Evolutionary conservation across 2,329 filamentous ascomycete genomes (phyloP).

Genomic region (Paecilomyces sp.): DNA sequence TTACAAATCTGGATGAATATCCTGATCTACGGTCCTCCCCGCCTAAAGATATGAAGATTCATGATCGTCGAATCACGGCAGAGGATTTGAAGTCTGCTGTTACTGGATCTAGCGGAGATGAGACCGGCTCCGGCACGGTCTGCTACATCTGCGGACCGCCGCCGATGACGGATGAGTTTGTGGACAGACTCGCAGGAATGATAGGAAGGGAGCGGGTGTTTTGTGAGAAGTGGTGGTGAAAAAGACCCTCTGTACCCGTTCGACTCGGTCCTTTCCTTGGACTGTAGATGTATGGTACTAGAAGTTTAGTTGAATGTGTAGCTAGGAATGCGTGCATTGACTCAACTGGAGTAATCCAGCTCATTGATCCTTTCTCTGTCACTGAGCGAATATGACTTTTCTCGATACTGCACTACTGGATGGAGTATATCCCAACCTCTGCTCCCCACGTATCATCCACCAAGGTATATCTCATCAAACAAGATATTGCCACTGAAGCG

Average conservation of each 20-base stretch:
- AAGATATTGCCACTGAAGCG: not conserved
- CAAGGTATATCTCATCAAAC: not conserved
- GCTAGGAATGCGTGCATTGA: not conserved
- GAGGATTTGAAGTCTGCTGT: conserved; percentile 29
- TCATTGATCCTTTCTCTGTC: not conserved
- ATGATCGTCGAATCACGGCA: conserved; percentile 25
- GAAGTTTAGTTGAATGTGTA: not conserved
- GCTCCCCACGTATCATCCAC: not conserved
- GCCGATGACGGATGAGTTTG: conserved; percentile 61
- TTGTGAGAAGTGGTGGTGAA: conserved; percentile 59
- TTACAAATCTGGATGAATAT: conserved; percentile 18
- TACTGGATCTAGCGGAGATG: conserved; percentile 20
- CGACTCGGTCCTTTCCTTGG: not conserved
- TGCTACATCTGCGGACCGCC: conserved; percentile 65
- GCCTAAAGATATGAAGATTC: conserved; percentile 18
- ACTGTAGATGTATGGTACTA: not conserved
- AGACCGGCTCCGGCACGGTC: conserved; percentile 33
- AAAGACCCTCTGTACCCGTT: not conserved
- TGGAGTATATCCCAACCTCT: not conserved
- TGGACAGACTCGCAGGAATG: conserved; percentile 30
- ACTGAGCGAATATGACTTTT: not conserved
- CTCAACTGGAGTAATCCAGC: not conserved
- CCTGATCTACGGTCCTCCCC: conserved; percentile 2
- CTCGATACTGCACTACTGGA: not conserved
- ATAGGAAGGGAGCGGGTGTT: conserved; percentile 44